Evolutionary conservation across 345 rosid species (phyloP).

Genomic region (Gossypium stocksii): DNA sequence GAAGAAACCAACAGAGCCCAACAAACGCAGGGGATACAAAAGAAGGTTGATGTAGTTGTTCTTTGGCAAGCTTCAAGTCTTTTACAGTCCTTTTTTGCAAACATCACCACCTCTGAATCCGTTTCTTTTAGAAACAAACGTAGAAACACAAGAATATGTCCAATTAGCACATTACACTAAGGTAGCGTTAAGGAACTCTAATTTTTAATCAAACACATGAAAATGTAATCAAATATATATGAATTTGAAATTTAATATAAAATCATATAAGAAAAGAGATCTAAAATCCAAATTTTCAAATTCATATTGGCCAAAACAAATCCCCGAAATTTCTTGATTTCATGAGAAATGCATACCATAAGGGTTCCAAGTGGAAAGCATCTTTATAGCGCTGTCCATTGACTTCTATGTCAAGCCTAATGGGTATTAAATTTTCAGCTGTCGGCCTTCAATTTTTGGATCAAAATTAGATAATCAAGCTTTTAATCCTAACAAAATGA

Average conservation of each 20-base stretch:
- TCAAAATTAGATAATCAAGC: neutral
- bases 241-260: neutral
- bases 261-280: neutral
- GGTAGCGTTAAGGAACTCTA: neutral
- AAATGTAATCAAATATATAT: neutral
- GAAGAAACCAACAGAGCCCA: too few species aligned
- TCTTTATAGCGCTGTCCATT: constrained; percentile 87
- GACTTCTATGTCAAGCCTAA: constrained; percentile 83
- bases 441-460: constrained; percentile 62
- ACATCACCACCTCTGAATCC: constrained; percentile 73
- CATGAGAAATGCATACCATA: constrained; percentile 38
- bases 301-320: neutral
- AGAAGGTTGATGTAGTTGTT: too few species aligned
- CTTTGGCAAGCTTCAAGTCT: too few species aligned
- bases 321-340: neutral
- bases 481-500: neutral
- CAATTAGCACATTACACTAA: neutral
- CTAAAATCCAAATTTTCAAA: neutral
- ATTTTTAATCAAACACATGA: neutral
- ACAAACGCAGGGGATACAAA: too few species aligned
- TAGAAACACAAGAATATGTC: neutral
- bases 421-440: constrained; percentile 82
- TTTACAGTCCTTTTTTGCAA: constrained; percentile 29
- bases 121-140: constrained; percentile 42
- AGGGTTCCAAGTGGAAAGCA: constrained; percentile 96